phyloP scores from a whole-genome alignment of 768 basidiomycete genomes.

The Tricholomella constricta region DNA sequence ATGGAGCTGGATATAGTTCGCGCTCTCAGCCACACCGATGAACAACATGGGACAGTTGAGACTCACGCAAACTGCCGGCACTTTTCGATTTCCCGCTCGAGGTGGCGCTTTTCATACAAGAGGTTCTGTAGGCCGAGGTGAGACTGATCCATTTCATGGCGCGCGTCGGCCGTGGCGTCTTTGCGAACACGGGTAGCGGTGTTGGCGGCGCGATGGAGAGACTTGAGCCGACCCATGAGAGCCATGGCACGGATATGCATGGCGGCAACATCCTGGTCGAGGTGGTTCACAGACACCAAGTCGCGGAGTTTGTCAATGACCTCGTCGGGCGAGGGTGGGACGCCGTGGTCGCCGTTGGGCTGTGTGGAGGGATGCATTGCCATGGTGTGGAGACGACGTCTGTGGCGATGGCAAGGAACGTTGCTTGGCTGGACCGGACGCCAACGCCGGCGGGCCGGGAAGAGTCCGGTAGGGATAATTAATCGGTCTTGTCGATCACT shows the following conservation, averaged over 20 bases:
- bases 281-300: slow-evolving; percentile 51
- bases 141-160: slow-evolving; percentile 89
- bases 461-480: slow-evolving; percentile 11
- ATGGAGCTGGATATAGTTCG: slow-evolving; percentile 58
- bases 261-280: slow-evolving; percentile 47
- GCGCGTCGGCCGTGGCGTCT: slow-evolving; percentile 74
- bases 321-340: slow-evolving; percentile 44
- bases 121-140: slow-evolving; percentile 86
- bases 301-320: slow-evolving; percentile 65
- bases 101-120: slow-evolving; percentile 85
- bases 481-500: slow-evolving; percentile 11
- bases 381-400: slow-evolving; percentile 6
- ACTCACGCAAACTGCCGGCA: slow-evolving; percentile 90
- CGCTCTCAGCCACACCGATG: neutral
- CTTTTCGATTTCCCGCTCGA: slow-evolving; percentile 90
- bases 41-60: neutral
- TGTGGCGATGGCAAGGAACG: no score
- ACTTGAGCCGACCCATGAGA: slow-evolving; percentile 79
- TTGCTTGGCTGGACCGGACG: neutral
- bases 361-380: slow-evolving; percentile 22
- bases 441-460: slow-evolving; percentile 9
- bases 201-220: slow-evolving; percentile 75
- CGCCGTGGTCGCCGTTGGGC: slow-evolving; percentile 27
- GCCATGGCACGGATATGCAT: slow-evolving; percentile 70
- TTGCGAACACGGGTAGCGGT: slow-evolving; percentile 64